A percentile compares a stretch with the other conserved stretches of the same genome.
Evolutionary conservation across 495 filamentous ascomycete genomes (phyloP).

Genomic region (Coniosporium apollinis): DNA sequence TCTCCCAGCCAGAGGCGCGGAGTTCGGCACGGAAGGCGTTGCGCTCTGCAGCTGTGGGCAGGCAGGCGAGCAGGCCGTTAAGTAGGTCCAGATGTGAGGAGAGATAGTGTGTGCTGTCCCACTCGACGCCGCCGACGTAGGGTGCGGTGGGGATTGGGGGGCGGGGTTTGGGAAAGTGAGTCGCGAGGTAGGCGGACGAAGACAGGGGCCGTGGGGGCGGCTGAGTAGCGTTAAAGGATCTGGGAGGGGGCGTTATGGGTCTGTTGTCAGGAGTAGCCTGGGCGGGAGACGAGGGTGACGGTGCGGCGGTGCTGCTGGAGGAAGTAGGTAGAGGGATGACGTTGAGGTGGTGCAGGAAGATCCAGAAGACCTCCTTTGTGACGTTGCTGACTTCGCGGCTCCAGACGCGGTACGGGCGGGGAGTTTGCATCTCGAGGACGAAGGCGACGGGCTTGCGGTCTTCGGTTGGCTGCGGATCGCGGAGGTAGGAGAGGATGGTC

Average conservation of each 20-base stretch:
- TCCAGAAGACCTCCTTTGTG: conserved; percentile 98
- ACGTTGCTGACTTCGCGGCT: conserved; percentile 80
- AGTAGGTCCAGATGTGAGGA: conserved; percentile 82
- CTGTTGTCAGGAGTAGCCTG: neutral
- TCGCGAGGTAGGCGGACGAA: no score
- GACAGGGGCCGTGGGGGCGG: no score
- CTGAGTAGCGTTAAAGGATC: conserved; percentile 29
- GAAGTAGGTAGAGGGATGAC: conserved; percentile 46
- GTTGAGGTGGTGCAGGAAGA: conserved; percentile 88
- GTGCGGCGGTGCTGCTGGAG: conserved; percentile 4
- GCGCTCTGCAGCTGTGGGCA: conserved; percentile 53
- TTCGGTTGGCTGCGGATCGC: conserved; percentile 63
- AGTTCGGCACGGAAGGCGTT: conserved; percentile 65
- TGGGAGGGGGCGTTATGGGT: conserved; percentile 14
- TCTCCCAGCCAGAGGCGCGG: conserved; percentile 78
- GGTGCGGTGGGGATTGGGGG: conserved; percentile 88
- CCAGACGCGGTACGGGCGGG: conserved; percentile 85
- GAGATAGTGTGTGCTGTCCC: conserved; percentile 95
- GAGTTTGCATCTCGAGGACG: conserved; percentile 72
- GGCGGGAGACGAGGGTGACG: neutral
- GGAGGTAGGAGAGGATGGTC: conserved; percentile 58
- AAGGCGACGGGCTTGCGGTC: conserved; percentile 62
- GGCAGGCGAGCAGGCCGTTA: conserved; percentile 77
- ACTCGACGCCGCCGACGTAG: conserved; percentile 95
- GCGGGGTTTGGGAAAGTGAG: conserved; percentile 78